A percentile compares a stretch with the other conserved stretches of the same genome.
Evolutionary conservation across 2,329 filamentous ascomycete genomes (phyloP).

Genomic region (Pseudopyrenochaeta lycopersici): DNA sequence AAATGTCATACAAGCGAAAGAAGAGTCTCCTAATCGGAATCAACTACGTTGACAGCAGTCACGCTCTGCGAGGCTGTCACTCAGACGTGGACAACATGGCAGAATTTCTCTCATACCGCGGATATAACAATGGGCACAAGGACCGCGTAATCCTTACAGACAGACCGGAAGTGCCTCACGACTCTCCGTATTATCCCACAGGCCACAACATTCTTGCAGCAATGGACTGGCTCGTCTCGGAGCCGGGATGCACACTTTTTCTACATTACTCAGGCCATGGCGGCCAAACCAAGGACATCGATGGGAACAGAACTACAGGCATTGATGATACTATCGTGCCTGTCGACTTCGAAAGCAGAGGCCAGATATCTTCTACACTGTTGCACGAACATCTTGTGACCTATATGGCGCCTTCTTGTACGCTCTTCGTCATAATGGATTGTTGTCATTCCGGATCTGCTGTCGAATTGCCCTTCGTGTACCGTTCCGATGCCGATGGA

Average conservation of each 20-base stretch:
- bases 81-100: constrained; percentile 60
- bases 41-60: constrained; percentile 58
- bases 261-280: constrained; percentile 69
- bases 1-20: constrained; percentile 37
- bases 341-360: constrained; percentile 61
- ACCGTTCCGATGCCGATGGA: constrained; percentile 64
- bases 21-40: constrained; percentile 65
- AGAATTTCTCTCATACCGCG: constrained; percentile 55
- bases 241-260: constrained; percentile 63
- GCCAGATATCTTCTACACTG: constrained; percentile 63
- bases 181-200: constrained; percentile 49
- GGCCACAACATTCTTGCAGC: constrained; percentile 60
- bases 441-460: constrained; percentile 70
- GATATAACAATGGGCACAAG: constrained; percentile 52
- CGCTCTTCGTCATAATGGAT: constrained; percentile 67
- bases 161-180: constrained; percentile 35
- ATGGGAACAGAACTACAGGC: constrained; percentile 48
- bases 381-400: constrained; percentile 64
- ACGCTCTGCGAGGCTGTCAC: constrained; percentile 59
- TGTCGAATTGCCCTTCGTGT: constrained; percentile 67
- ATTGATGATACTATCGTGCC: constrained; percentile 64
- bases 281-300: constrained; percentile 59
- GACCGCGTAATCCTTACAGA: constrained; percentile 59
- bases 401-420: constrained; percentile 59
- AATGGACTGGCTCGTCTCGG: constrained; percentile 66